A percentile compares a stretch with the other conserved stretches of the same genome.
Conservation (phyloP, 176 grass and related monocot genomes). For the Tillandsia leiboldiana region DNA sequence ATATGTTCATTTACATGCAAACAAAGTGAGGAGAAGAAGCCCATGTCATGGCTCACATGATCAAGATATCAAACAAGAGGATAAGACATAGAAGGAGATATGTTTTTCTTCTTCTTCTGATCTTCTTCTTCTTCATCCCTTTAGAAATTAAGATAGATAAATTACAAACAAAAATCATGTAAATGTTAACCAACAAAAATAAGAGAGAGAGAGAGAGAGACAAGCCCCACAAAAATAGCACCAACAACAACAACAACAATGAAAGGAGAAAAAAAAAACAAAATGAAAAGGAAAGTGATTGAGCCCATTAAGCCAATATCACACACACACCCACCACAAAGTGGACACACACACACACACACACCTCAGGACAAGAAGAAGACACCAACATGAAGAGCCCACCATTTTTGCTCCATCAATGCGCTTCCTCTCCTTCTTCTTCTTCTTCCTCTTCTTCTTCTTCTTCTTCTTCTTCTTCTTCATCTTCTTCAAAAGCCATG, state of each 20-base stretch:
- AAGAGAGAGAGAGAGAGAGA: neutral
- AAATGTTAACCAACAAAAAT: neutral
- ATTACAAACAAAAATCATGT: no score
- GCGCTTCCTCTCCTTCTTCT: neutral
- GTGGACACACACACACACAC: constrained; percentile 16
- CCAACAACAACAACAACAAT: constrained; percentile 7
- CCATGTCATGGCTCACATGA: no score
- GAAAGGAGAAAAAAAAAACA: neutral
- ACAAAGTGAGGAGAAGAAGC: no score
- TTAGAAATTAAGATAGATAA: no score
- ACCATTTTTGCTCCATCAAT: constrained; percentile 3
- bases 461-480: neutral
- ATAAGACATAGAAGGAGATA: neutral
- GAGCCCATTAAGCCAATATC: constrained; percentile 83
- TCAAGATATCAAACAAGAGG: no score
- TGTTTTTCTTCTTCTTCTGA: neutral
- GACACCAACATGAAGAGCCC: constrained; percentile 14
- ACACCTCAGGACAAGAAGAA: constrained; percentile 24
- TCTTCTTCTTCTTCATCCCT: neutral
- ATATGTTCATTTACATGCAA: no score
- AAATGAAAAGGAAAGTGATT: constrained; percentile 38
- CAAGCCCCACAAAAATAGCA: constrained; percentile 14
- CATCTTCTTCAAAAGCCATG: constrained; percentile 37
- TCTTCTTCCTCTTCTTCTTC: neutral
- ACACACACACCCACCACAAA: constrained; percentile 34